phyloP scores from a whole-genome alignment of 768 basidiomycete genomes.

The Kwoniella dendrophila region DNA sequence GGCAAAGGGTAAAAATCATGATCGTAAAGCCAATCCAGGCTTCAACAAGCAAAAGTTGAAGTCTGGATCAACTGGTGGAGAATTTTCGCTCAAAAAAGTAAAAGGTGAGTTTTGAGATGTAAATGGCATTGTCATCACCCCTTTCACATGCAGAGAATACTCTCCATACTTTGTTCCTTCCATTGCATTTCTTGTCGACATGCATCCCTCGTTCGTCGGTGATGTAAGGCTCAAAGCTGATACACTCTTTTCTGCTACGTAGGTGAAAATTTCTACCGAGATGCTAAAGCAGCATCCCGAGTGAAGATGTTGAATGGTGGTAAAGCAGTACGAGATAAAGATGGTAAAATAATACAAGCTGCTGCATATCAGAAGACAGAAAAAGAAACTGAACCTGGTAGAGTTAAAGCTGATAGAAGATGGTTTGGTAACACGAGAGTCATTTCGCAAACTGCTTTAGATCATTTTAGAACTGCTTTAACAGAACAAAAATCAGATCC shows the following conservation, averaged over 20 bases:
- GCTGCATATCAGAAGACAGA: constrained; percentile 97
- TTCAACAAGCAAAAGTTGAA: constrained; percentile 51
- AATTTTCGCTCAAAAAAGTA: constrained; percentile 56
- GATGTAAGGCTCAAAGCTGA: not conserved
- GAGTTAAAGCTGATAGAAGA: constrained; percentile 90
- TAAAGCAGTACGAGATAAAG: constrained; percentile 83
- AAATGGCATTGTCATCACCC: not conserved
- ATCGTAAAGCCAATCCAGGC: constrained; percentile 46
- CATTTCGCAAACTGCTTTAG: constrained; percentile 91
- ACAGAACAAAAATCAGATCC: constrained; percentile 84
- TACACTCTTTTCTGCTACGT: not conserved
- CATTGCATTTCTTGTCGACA: not conserved
- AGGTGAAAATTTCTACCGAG: constrained; percentile 97
- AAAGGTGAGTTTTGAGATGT: constrained; percentile 47
- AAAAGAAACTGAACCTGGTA: constrained; percentile 81
- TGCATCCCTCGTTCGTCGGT: not conserved
- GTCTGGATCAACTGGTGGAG: constrained; percentile 42
- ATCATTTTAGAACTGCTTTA: constrained; percentile 92
- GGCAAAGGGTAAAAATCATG: constrained; percentile 56
- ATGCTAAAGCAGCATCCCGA: constrained; percentile 81
- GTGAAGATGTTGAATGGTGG: constrained; percentile 93
- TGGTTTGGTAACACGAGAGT: constrained; percentile 99
- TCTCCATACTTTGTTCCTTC: not conserved
- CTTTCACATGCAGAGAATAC: too few species aligned
- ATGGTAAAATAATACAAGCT: constrained; percentile 89